These are phyloP conservation scores for Wickerhamomyces silvicola DNA, from an alignment of 805 yeast genomes.

Conservation along the genomic window DNA sequence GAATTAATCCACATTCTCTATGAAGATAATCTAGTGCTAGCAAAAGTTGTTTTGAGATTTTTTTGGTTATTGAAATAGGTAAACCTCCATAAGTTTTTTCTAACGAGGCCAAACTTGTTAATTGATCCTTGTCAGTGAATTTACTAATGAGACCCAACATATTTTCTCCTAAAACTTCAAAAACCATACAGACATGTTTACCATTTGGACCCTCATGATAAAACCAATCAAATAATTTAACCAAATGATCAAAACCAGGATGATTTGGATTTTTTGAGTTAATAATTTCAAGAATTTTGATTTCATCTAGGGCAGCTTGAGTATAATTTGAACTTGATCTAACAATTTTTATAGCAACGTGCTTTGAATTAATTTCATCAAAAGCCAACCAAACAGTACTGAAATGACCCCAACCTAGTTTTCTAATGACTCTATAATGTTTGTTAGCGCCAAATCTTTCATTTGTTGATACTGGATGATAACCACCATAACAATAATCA, in stretches of 20 bases:
- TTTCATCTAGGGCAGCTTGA: conserved; percentile 63
- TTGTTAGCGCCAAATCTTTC: conserved; percentile 43
- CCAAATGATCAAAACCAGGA: conserved; percentile 47
- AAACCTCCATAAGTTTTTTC: conserved; percentile 44
- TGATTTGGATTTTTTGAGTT: conserved; percentile 28
- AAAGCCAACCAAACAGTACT: conserved; percentile 66
- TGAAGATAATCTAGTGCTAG: conserved; percentile 54
- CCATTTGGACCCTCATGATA: conserved; percentile 57
- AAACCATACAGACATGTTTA: conserved; percentile 58
- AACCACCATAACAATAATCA: conserved; percentile 57
- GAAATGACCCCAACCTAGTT: conserved; percentile 69
- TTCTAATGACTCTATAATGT: conserved; percentile 43
- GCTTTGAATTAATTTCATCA: conserved; percentile 30
- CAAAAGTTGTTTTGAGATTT: conserved; percentile 49
- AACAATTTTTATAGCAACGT: conserved; percentile 60
- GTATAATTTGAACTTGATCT: conserved; percentile 45
- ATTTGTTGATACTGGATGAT: conserved; percentile 54
- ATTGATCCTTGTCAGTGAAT: conserved; percentile 18
- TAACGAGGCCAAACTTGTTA: conserved; percentile 23
- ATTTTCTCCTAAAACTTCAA: conserved; percentile 60
- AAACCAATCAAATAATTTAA: conserved; percentile 50
- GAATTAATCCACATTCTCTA: conserved; percentile 57
- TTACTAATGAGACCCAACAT: conserved; percentile 43
- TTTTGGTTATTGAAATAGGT: conserved; percentile 48
- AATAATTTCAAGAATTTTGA: conserved; percentile 37